Percentiles rank a stretch among this genome's conserved stretches.
Conservation (phyloP, 129 eudicot species). For the Arctium lappa region DNA sequence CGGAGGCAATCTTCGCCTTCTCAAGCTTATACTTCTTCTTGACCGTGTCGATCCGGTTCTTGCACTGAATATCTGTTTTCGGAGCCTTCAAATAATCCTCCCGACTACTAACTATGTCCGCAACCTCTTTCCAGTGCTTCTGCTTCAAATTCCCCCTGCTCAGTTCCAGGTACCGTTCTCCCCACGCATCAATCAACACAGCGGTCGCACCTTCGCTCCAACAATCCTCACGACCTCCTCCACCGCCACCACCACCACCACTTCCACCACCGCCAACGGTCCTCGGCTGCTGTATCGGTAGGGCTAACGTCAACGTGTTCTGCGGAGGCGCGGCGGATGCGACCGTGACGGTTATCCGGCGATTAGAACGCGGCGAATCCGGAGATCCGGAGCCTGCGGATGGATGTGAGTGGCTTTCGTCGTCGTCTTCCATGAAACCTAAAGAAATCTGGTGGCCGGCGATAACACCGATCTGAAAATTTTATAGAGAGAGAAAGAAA, state of each 20-base stretch:
- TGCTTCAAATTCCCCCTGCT: constrained; percentile 84
- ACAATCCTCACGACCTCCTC: constrained; percentile 84
- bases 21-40: constrained; percentile 84
- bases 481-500: constrained; percentile 27
- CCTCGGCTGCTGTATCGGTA: constrained; percentile 52
- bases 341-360: constrained; percentile 66
- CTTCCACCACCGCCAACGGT: constrained; percentile 19
- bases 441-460: constrained; percentile 16
- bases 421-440: constrained; percentile 75
- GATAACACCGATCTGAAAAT: constrained; percentile 7
- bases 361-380: constrained; percentile 43
- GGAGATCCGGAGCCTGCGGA: constrained; percentile 45
- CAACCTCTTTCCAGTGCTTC: constrained; percentile 89
- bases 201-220: constrained; percentile 97
- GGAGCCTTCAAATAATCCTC: constrained; percentile 58
- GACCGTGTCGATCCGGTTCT: constrained; percentile 82
- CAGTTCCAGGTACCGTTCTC: constrained; percentile 72
- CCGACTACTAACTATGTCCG: constrained; percentile 69
- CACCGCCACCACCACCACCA: constrained; percentile 36
- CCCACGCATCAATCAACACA: constrained; percentile 94
- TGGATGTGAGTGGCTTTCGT: constrained; percentile 52
- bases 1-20: constrained; percentile 62
- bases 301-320: constrained; percentile 63
- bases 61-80: constrained; percentile 86
- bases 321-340: constrained; percentile 69